Conservation (phyloP, 371 early-diverging fungal species). For the Circinella umbellata region DNA sequence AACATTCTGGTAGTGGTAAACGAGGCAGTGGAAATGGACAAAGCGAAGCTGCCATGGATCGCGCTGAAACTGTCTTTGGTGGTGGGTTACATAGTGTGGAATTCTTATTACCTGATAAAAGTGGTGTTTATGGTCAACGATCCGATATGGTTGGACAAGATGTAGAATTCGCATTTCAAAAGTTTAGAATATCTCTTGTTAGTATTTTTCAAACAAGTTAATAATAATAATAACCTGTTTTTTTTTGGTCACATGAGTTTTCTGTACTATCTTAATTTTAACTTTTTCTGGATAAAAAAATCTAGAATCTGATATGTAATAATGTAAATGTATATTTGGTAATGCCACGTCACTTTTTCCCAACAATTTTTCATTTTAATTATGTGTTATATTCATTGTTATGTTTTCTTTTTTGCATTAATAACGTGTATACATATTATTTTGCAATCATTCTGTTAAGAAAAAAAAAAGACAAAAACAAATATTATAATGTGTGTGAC, state of each 20-base stretch:
- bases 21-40: slow-evolving; percentile 28
- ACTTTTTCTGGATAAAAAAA: too few species aligned
- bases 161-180: slow-evolving; percentile 46
- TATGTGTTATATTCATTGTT: too few species aligned
- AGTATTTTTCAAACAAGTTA: slow-evolving; percentile 47
- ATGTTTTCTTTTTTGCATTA: too few species aligned
- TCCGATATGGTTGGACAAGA: slow-evolving; percentile 18
- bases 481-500: too few species aligned
- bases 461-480: too few species aligned
- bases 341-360: neutral
- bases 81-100: slow-evolving; percentile 47
- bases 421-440: too few species aligned
- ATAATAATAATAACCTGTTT: neutral
- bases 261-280: too few species aligned
- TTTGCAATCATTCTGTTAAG: too few species aligned
- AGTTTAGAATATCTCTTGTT: slow-evolving; percentile 40
- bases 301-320: too few species aligned
- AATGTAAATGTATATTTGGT: too few species aligned
- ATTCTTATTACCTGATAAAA: slow-evolving; percentile 44
- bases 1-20: slow-evolving; percentile 53
- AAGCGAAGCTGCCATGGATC: slow-evolving; percentile 16
- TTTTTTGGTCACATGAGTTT: too few species aligned
- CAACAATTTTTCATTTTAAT: too few species aligned
- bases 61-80: slow-evolving; percentile 40
- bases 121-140: slow-evolving; percentile 28